Conservation (phyloP, 2,329 filamentous ascomycete genomes). For the Plenodomus lindquistii region DNA sequence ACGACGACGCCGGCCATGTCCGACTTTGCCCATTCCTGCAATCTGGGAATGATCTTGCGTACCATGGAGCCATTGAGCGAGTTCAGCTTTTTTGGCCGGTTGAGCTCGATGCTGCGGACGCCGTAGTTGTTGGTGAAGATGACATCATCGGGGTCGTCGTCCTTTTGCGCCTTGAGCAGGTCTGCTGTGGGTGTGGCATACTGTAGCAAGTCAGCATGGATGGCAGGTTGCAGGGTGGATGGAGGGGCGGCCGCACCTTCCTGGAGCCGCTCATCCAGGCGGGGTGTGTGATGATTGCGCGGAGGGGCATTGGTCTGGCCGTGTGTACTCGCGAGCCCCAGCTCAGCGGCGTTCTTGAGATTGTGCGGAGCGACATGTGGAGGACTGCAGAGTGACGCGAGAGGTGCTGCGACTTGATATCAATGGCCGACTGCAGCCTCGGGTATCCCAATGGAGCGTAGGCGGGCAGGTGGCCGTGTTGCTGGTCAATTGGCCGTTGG, state of each 20-base stretch:
- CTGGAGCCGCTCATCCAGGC: slow-evolving; percentile 56
- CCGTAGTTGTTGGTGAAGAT: slow-evolving; percentile 89
- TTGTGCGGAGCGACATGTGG: slow-evolving; percentile 53
- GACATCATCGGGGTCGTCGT: slow-evolving; percentile 85
- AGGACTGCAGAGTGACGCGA: slow-evolving; percentile 33
- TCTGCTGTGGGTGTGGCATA: slow-evolving; percentile 41
- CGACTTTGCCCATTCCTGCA: slow-evolving; percentile 94
- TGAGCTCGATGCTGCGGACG: slow-evolving; percentile 88
- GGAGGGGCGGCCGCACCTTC: slow-evolving; percentile 49
- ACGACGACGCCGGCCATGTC: slow-evolving; percentile 91
- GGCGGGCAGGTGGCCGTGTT: slow-evolving; percentile 6
- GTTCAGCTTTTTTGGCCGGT: slow-evolving; percentile 89
- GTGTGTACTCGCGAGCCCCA: slow-evolving; percentile 38
- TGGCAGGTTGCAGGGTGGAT: background rate
- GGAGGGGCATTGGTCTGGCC: slow-evolving; percentile 70
- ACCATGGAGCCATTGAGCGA: slow-evolving; percentile 93
- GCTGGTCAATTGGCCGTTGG: slow-evolving; percentile 8
- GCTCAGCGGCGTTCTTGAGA: slow-evolving; percentile 46
- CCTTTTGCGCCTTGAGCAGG: slow-evolving; percentile 59
- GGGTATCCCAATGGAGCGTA: slow-evolving; percentile 34
- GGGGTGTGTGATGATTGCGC: slow-evolving; percentile 71
- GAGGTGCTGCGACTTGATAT: slow-evolving; percentile 37
- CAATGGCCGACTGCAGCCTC: slow-evolving; percentile 39
- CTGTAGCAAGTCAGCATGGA: slow-evolving; percentile 26
- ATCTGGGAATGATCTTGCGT: slow-evolving; percentile 84